Evolutionary conservation across 148 eudicot genomes (phyloP), one percentile per base, ranked within the genome.

Genomic region (Heliosperma pusillum): DNA sequence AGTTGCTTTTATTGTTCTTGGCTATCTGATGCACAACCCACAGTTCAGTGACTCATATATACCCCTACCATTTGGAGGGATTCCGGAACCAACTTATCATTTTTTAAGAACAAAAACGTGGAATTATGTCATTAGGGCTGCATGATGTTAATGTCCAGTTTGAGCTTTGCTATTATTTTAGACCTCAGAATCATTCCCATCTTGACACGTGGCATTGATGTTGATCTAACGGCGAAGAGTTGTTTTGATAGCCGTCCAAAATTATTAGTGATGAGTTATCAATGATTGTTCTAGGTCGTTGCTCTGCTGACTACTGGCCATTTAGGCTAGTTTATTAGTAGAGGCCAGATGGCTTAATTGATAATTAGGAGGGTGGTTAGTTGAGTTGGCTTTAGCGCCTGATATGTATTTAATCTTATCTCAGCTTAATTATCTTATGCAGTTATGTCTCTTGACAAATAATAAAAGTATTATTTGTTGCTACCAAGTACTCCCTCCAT

Each of bases 161-260:
- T 36, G 42, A 36, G 42, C 42, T 36, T 36, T 36, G 10, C 42
- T 36, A 36, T 5, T 36, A 36, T 36, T 76, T 78, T 74, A 80
- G 42, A 83, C 85, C 86, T 84, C 87, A 82, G 2, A 77, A 78
- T 56, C 24, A 27, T 7, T 83, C 76, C n/a, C 19, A 12, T 30
- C 7, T 7, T 1, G 89, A 66, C 89, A 85, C 79, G 84, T 86
- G 89, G 67, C 77, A 24, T 2, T 13, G 29, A 42, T 15, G 60
- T 19, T 44, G 40, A 80, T 77, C 81, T 56, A 47, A 72, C 22
- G 80, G 83, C 69, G 36, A 65, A 60, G 27, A 25, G 1, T 22
- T 19, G 40, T 65, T 52, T 53, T 27, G 69, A 76, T 71, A 72
- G 66, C 83, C 83, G 83, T 63, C 83, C 83, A 76, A 63, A 70